These are phyloP conservation scores for Diversispora eburnea DNA, from an alignment of 192 early-diverging fungal species.

Conservation along the genomic window DNA sequence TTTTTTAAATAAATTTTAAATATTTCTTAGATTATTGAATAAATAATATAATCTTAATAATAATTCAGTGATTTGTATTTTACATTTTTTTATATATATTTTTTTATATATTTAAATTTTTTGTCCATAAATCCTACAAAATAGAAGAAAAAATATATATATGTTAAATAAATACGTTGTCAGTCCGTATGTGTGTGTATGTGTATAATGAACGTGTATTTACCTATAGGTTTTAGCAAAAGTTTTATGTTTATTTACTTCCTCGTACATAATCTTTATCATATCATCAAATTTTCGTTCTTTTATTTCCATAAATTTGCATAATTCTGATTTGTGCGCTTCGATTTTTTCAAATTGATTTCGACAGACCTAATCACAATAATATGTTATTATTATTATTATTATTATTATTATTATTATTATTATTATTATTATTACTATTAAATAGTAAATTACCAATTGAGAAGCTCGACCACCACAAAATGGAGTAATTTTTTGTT, in stretches of 20 bases:
- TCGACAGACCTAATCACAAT: background rate
- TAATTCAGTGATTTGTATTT: no score
- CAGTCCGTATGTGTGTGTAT: no score
- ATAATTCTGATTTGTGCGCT: background rate
- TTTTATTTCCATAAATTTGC: background rate
- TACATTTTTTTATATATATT: no score
- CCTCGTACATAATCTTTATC: background rate
- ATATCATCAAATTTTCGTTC: constrained; percentile 3
- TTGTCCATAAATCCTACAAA: no score
- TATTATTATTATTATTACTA: background rate
- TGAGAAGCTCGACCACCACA: background rate
- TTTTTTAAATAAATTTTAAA: no score
- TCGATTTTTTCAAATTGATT: constrained; percentile 7
- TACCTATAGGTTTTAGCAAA: constrained; percentile 4
- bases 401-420: background rate
- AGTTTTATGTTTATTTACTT: background rate
- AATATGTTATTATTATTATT: background rate
- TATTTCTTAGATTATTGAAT: no score
- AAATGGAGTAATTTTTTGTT: background rate
- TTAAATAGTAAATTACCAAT: background rate
- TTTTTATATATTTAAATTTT: no score
- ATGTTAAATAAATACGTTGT: no score
- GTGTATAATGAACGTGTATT: background rate
- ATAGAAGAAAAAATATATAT: no score
- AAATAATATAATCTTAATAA: no score